These are phyloP conservation scores for Phialocephala sp. DNA, from an alignment of 2,329 filamentous ascomycete genomes.

Conservation along the genomic window DNA sequence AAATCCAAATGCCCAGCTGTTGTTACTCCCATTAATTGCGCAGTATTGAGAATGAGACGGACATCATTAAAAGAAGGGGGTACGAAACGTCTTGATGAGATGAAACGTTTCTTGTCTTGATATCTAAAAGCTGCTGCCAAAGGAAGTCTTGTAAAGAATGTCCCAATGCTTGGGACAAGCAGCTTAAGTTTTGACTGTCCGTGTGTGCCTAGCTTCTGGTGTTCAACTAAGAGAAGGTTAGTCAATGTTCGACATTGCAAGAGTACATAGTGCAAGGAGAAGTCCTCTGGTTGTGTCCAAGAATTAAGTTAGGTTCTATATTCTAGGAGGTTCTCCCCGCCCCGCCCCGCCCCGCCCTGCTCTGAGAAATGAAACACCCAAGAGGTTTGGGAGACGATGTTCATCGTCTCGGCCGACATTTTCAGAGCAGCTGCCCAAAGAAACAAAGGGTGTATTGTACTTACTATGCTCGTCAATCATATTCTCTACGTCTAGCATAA, in stretches of 20 bases:
- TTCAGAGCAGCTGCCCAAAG: constrained; percentile 6
- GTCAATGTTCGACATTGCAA: neutral
- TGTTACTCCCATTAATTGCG: constrained; percentile 91
- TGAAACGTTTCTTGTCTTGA: constrained; percentile 84
- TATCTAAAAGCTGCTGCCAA: constrained; percentile 90
- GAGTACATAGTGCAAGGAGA: neutral
- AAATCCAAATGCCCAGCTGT: constrained; percentile 75
- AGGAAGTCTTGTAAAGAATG: constrained; percentile 87
- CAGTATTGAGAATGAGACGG: constrained; percentile 89
- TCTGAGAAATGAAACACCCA: neutral
- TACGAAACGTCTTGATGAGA: constrained; percentile 90
- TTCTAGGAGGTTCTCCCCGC: no score
- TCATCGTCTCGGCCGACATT: neutral
- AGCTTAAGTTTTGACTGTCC: constrained; percentile 90
- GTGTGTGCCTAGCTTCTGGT: constrained; percentile 67
- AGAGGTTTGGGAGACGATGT: neutral
- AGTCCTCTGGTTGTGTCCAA: neutral
- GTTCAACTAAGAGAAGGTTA: constrained; percentile 61
- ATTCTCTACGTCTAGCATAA: constrained; percentile 89
- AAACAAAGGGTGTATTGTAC: constrained; percentile 30
- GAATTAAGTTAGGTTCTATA: neutral
- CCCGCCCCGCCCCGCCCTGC: neutral
- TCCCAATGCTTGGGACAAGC: constrained; percentile 88
- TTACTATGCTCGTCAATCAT: constrained; percentile 92
- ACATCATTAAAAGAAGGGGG: constrained; percentile 98